Evolutionary conservation across 2,329 filamentous ascomycete genomes (phyloP).

Genomic region (Metarhizium sp.): DNA sequence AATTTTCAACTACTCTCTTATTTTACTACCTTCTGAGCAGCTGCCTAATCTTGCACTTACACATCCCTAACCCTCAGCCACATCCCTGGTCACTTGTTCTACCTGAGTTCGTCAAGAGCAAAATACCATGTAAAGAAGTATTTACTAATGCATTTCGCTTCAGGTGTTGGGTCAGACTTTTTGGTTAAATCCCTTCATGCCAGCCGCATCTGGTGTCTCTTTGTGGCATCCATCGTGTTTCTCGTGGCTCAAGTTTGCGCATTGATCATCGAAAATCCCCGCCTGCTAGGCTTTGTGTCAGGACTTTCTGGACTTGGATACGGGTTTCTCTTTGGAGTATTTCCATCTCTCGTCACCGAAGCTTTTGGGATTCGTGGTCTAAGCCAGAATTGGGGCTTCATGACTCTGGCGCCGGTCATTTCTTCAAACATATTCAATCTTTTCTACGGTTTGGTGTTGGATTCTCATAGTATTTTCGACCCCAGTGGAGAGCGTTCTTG

Average conservation of each 20-base stretch:
- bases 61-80: no score
- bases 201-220: constrained; percentile 85
- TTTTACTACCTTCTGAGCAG: neutral
- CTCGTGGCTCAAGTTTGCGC: constrained; percentile 69
- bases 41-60: no score
- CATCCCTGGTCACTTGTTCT: no score
- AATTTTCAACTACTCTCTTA: neutral
- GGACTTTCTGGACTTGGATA: constrained; percentile 81
- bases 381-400: constrained; percentile 92
- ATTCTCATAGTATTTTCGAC: constrained; percentile 63
- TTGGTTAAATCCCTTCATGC: constrained; percentile 72
- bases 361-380: constrained; percentile 84
- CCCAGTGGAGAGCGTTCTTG: constrained; percentile 65
- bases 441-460: constrained; percentile 77
- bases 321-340: constrained; percentile 89
- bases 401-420: constrained; percentile 81
- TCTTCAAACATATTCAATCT: constrained; percentile 90
- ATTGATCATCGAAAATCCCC: constrained; percentile 65
- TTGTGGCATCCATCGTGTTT: constrained; percentile 69
- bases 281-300: constrained; percentile 69
- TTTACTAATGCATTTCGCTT: neutral
- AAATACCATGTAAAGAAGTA: neutral
- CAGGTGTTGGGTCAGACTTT: constrained; percentile 82
- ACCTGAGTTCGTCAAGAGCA: no score
- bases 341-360: constrained; percentile 80